Evolutionary conservation across 2,329 filamentous ascomycete species (phyloP).

Genomic region (Pseudogymnoascus sp.): DNA sequence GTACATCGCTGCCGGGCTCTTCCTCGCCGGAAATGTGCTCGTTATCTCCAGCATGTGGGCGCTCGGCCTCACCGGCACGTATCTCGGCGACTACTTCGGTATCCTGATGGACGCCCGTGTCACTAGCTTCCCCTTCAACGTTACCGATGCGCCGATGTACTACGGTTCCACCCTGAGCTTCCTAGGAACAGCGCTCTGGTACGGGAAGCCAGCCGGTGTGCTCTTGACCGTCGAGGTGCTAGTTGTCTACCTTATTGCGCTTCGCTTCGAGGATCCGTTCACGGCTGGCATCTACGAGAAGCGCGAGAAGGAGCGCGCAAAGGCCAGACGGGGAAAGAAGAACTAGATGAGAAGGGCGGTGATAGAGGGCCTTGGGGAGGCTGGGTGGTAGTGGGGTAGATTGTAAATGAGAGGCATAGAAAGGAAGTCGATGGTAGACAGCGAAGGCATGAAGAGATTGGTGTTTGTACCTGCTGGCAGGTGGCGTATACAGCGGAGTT

Average conservation of each 20-base stretch:
- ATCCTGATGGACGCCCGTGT: constrained; percentile 95
- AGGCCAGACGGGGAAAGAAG: constrained; percentile 25
- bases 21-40: constrained; percentile 71
- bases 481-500: constrained; percentile 6
- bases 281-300: constrained; percentile 89
- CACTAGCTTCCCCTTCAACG: constrained; percentile 91
- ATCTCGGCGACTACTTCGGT: constrained; percentile 96
- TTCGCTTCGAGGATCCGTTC: constrained; percentile 89
- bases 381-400: not conserved
- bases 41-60: constrained; percentile 87
- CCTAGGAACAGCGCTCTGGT: constrained; percentile 75
- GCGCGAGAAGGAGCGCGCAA: constrained; percentile 56
- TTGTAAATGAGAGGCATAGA: not conserved
- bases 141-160: constrained; percentile 92
- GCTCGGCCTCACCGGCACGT: constrained; percentile 90
- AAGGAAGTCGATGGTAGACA: not conserved
- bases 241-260: constrained; percentile 70
- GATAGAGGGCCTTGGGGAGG: not conserved
- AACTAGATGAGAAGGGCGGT: constrained; percentile 19
- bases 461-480: constrained; percentile 1
- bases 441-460: not conserved
- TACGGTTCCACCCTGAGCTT: constrained; percentile 90
- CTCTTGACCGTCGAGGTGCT: constrained; percentile 69
- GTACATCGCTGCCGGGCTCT: constrained; percentile 62
- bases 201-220: constrained; percentile 80